A percentile compares a stretch with the other conserved stretches of the same genome.
Evolutionary conservation across 2,329 filamentous ascomycete genomes (phyloP).

Genomic region (Dothistroma septosporum): DNA sequence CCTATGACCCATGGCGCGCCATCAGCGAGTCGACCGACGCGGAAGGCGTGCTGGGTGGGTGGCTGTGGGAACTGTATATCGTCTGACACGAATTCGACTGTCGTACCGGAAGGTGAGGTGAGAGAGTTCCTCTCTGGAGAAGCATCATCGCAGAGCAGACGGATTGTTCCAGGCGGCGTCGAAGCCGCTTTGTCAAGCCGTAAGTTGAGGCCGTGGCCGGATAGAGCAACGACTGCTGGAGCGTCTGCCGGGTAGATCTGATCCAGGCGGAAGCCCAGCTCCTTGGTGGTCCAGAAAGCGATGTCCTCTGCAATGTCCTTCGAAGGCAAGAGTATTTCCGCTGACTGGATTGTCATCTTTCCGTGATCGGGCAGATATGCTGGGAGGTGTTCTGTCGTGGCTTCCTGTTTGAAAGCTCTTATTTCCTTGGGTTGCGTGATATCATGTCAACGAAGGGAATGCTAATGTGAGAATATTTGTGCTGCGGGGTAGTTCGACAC

Average conservation of each 20-base stretch:
- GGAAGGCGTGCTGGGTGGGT: slow-evolving; percentile 10
- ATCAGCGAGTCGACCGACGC: slow-evolving; percentile 8
- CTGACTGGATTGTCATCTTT: slow-evolving; percentile 7
- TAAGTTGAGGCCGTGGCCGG: slow-evolving; percentile 12
- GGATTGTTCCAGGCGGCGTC: slow-evolving; percentile 4
- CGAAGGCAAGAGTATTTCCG: slow-evolving; percentile 13
- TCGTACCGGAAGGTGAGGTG: slow-evolving; percentile 14
- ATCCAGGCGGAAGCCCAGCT: slow-evolving; percentile 13
- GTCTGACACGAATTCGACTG: slow-evolving; percentile 7
- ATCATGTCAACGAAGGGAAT: too few relatives aligned
- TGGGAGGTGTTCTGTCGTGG: background rate
- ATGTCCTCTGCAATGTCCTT: slow-evolving; percentile 14
- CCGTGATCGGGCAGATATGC: background rate
- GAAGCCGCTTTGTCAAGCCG: slow-evolving; percentile 12
- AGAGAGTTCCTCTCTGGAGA: background rate
- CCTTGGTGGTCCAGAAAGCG: slow-evolving; percentile 12
- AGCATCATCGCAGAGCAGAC: slow-evolving; percentile 4
- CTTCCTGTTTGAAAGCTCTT: background rate
- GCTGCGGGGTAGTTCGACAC: too few relatives aligned
- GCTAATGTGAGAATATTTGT: too few relatives aligned
- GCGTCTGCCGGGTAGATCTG: slow-evolving; percentile 18
- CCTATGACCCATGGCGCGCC: slow-evolving; percentile 13
- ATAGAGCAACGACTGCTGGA: slow-evolving; percentile 10
- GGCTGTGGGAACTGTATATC: slow-evolving; percentile 6
- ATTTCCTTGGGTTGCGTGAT: background rate